A percentile compares a stretch with the other conserved stretches of the same genome.
phyloP scores from a whole-genome alignment of 2,329 filamentous ascomycete species.

The Clonostachys byssicola region DNA sequence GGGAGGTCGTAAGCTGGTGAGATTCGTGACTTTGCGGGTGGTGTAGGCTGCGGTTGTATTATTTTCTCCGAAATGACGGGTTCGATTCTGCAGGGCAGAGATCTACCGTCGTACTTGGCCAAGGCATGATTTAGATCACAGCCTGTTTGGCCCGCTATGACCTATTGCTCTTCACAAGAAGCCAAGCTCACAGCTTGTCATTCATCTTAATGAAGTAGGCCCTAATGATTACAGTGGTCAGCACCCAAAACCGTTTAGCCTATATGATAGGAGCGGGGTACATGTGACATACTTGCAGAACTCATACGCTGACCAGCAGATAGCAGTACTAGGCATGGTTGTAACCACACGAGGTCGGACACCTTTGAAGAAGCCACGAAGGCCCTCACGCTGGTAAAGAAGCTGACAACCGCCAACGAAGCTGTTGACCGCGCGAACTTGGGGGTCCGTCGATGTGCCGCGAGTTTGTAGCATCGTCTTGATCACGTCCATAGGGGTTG shows the following conservation, averaged over 20 bases:
- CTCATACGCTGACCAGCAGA: constrained; percentile 86
- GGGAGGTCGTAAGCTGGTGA: too few relatives aligned
- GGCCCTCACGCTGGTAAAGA: constrained; percentile 79
- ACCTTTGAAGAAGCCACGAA: constrained; percentile 87
- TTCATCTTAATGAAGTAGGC: constrained; percentile 58
- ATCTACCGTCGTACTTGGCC: too few relatives aligned
- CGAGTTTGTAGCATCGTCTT: constrained; percentile 96
- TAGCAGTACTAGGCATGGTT: constrained; percentile 98
- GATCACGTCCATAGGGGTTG: constrained; percentile 95
- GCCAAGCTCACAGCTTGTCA: constrained; percentile 23
- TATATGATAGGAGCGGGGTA: neutral
- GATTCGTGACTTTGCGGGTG: too few relatives aligned
- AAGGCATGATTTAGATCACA: too few relatives aligned
- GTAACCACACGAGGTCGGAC: constrained; percentile 88
- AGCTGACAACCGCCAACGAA: constrained; percentile 75
- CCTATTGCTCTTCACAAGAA: neutral
- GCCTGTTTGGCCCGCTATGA: neutral
- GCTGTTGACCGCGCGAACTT: constrained; percentile 81
- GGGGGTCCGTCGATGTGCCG: constrained; percentile 74
- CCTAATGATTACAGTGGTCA: constrained; percentile 21
- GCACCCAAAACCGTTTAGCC: neutral
- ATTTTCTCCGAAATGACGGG: too few relatives aligned
- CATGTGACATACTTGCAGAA: constrained; percentile 57
- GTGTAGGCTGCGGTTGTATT: too few relatives aligned
- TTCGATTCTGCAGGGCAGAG: too few relatives aligned